Conservation (phyloP, 2,329 filamentous ascomycete genomes). For the Epichloe uncinata region DNA sequence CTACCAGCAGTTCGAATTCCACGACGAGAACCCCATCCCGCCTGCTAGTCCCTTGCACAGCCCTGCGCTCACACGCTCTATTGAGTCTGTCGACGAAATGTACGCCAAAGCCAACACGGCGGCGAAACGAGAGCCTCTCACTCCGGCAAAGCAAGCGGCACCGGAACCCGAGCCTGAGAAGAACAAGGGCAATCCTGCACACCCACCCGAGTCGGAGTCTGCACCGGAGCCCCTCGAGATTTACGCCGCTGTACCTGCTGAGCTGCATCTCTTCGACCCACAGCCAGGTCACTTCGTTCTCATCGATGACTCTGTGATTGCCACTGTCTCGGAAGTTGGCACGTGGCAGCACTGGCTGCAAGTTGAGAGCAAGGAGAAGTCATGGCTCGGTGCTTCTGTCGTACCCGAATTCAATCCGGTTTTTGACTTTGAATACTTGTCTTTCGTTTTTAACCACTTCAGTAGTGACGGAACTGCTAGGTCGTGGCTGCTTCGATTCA, state of each 20-base stretch:
- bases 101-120: slow-evolving; percentile 37
- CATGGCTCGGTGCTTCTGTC: slow-evolving; percentile 79
- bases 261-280: slow-evolving; percentile 91
- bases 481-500: slow-evolving; percentile 91
- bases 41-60: slow-evolving; percentile 50
- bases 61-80: slow-evolving; percentile 39
- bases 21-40: slow-evolving; percentile 48
- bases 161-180: not conserved
- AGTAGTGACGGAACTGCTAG: slow-evolving; percentile 76
- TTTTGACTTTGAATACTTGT: slow-evolving; percentile 98
- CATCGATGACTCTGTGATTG: slow-evolving; percentile 62
- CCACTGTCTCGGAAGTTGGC: slow-evolving; percentile 73
- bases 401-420: slow-evolving; percentile 91
- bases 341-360: slow-evolving; percentile 95
- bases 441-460: slow-evolving; percentile 98
- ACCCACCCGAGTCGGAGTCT: slow-evolving; percentile 3
- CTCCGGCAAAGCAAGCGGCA: slow-evolving; percentile 17
- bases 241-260: slow-evolving; percentile 61
- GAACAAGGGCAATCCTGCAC: not conserved
- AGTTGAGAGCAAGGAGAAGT: slow-evolving; percentile 58
- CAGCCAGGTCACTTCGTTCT: slow-evolving; percentile 71
- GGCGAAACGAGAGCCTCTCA: slow-evolving; percentile 28
- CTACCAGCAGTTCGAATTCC: slow-evolving; percentile 70
- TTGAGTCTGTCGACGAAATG: slow-evolving; percentile 45
- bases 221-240: slow-evolving; percentile 58